Base-by-base conservation (phyloP, 805 yeast genomes). In the Starmerella stigmatis region DNA sequence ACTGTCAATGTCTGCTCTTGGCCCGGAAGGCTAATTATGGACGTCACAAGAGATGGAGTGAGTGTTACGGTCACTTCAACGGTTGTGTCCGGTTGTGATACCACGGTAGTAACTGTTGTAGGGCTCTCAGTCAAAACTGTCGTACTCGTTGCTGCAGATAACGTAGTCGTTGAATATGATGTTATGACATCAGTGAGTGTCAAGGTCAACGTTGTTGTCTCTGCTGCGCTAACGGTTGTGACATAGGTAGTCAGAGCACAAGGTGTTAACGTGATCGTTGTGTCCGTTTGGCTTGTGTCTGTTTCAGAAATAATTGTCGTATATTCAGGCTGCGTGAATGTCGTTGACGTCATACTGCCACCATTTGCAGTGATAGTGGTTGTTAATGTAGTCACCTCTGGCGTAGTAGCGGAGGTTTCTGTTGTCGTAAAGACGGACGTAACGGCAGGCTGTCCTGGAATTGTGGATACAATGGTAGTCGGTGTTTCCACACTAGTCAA, bases 241-340 rank as follows among this genome's bases (percentile, higher is more conserved):
- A 45, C 47, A 5, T 46, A 21, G 1, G 48, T 49, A 1, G 48
- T 21, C 13, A 49, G 46, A 10, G 12, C 28, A 7, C 50, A 50
- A 5, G 12, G 28, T 6, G 44, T 35, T 2, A 49, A 2, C 8
- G 50, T 49, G 17, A 49, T 45, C 6, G 50, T 46, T 1, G 50
- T 49, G 5, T 13, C 30, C 2, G 52, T 43, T 19, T 45, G 44
- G n/a, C 25, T 39, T 3, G 47, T 9, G 26, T 26, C 43, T 8
- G 50, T 46, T 1, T 48, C 45, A 11, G 31, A 12, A 2, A 49
- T 16, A 2, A 40, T 42, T 2, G 52, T 46, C 1, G 52, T 35
- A 27, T 46, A 49, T 5, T 40, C 50, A 3, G 52, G 49, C 32
- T 47, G 45, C 8, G 46, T 46, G 37, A 40, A 39, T n/a, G 15